Conservation (phyloP, 306 rosid species). For the Albizia julibrissin region DNA sequence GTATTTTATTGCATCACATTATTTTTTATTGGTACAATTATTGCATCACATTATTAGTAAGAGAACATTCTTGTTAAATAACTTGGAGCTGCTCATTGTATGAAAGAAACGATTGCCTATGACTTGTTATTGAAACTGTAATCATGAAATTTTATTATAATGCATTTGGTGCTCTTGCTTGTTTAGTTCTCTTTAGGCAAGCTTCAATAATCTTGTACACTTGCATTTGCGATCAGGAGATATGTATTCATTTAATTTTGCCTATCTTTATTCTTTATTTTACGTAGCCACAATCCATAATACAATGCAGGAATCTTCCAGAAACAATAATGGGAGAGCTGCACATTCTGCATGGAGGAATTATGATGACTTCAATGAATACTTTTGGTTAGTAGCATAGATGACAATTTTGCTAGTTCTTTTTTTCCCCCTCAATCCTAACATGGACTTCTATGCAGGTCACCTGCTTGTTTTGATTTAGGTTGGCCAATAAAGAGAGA, state of each 20-base stretch:
- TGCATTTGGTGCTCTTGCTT: neutral
- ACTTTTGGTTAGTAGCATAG: constrained; percentile 77
- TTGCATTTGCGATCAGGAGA: neutral
- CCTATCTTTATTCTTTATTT: neutral
- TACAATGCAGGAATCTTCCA: constrained; percentile 67
- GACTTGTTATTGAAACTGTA: neutral
- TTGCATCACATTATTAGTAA: neutral
- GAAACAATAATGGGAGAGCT: constrained; percentile 83
- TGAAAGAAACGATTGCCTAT: neutral
- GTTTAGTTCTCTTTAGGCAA: neutral
- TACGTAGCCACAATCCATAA: neutral
- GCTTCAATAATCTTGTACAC: neutral
- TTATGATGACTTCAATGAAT: constrained; percentile 96
- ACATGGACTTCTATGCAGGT: constrained; percentile 63
- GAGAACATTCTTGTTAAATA: neutral
- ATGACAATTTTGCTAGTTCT: constrained; percentile 9
- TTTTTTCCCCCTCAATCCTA: constrained; percentile 22
- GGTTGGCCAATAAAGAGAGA: constrained; percentile 72
- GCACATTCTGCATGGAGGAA: constrained; percentile 99
- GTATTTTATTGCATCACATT: neutral
- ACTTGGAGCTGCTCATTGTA: too few relatives aligned
- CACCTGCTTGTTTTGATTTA: constrained; percentile 86
- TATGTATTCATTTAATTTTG: neutral
- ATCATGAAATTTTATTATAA: neutral
- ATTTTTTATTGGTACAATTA: neutral